Evolutionary conservation across 306 rosid genomes (phyloP), one percentile per base, ranked within the genome.

Genomic region (Oemleria cerasiformis): DNA sequence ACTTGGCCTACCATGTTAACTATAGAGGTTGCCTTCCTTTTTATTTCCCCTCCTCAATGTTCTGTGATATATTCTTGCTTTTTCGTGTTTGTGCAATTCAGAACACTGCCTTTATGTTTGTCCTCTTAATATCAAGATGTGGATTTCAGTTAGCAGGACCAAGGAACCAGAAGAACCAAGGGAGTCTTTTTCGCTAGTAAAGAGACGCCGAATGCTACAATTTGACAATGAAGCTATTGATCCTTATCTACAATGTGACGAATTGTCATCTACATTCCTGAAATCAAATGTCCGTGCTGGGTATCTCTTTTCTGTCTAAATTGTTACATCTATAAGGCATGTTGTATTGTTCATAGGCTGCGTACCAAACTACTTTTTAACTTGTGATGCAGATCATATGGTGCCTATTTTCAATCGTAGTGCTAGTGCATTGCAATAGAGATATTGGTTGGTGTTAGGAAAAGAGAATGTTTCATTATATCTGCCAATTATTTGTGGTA

Each of bases 181-280:
- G 55, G 92, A 86, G 78, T 78, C 86, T 74, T 83, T 80, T 51
- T 86, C 88, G 3, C 97, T 88, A 86, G 78, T 81, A 21, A 93
- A 93, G 81, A 83, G 97, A 74, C 90, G 98, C 7, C 73, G 96
- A 73, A 86, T 93, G 97, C 86, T 93, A 55, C 96, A 84, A 64
- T 93, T 93, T 75, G 78, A 76, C 57, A 65, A 65, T 66, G 79
- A 75, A 51, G 83, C 84, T 36, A 39, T 76, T 74, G 81, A 72
- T 77, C 71, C 78, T 73, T 77, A 80, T 36, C 73, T 71, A 47
- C 79, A 75, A 20, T 39, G 77, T 30, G 93, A 84, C 41, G 89
- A 84, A 51, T 70, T 75, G 64, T 85, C 92, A 30, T 79, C 89
- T 57, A 47, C 67, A 57, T 87, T 78, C 79, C 80, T 88, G 41